These are phyloP conservation scores for Oidiodendron maius DNA, from an alignment of 495 filamentous ascomycete species.

Conservation along the genomic window DNA sequence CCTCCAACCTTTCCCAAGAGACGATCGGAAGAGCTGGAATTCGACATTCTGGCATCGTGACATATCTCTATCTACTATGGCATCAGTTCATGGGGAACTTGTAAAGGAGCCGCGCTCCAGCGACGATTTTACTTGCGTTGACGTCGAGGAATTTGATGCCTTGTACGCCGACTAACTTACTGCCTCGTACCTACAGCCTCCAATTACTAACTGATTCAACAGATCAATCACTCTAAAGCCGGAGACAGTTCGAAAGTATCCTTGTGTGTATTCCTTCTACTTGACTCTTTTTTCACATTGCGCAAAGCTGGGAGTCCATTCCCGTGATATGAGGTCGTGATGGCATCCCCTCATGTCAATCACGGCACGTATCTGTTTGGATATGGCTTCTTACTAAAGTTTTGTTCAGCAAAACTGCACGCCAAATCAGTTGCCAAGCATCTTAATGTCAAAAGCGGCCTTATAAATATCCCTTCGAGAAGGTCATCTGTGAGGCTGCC, in stretches of 20 bases:
- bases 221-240: slow-evolving; percentile 20
- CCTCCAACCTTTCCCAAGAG: too few relatives aligned
- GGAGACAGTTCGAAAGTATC: slow-evolving; percentile 27
- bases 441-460: slow-evolving; percentile 53
- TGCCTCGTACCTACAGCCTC: not conserved
- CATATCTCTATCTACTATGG: too few relatives aligned
- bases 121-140: not conserved
- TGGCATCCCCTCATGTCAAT: too few relatives aligned
- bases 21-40: too few relatives aligned
- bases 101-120: not conserved
- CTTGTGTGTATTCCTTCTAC: not conserved
- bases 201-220: not conserved
- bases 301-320: not conserved
- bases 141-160: not conserved
- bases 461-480: slow-evolving; percentile 53
- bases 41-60: too few relatives aligned
- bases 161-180: not conserved
- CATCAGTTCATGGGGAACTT: not conserved
- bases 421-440: slow-evolving; percentile 64
- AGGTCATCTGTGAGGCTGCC: slow-evolving; percentile 2
- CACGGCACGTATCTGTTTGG: not conserved
- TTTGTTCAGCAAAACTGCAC: slow-evolving; percentile 66
- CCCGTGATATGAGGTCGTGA: not conserved
- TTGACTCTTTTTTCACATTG: not conserved
- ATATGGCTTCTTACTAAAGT: not conserved